Evolutionary conservation across 2,329 filamentous ascomycete species (phyloP), one percentile per base, ranked within the genome.

Genomic region (Ascomycota sp.): DNA sequence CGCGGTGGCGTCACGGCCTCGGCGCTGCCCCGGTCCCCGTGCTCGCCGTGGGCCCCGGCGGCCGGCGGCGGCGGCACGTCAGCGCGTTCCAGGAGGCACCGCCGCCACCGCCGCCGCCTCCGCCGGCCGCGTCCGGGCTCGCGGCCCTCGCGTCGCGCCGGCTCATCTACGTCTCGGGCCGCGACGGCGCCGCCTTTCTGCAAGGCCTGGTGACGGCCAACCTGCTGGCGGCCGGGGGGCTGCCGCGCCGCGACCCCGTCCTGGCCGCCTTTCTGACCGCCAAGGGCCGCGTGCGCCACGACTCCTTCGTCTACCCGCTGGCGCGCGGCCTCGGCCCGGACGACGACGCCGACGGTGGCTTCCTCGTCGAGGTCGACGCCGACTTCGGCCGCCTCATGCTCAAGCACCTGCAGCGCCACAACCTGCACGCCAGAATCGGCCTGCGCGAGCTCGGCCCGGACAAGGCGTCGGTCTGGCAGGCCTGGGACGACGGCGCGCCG

Each of bases 221-320:
- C 26, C 39, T 54, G 7, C 52, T 64, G 0, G 43, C 56, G 7
- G 45, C 36, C 19, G 38, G 55, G 34, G 45, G 52, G 35, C 35
- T 44, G 23, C 42, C 53, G 2, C 50, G 51, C 17, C 43, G 40
- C 4, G 52, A 56, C 1, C 75, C 71, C 4, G 73, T 77, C 48
- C 95, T 92, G 52, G 65, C 76, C 6, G 81, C 74, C 0, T 93
- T 98, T 44, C 61, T 98, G 25, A 92, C 78, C 40, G 81, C 86
- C 7, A 69, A 71, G 35, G 89, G 89, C 25, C 69, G 85, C 33
- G 66, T 98, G 8, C 58, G 94, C 26, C 69, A 86, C 56, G 89
- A 98, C 54, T 77, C 83, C 30, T 92, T 95, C 51, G 62, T 98
- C 28, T 94, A 93, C 58, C 75, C 73, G 0, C 55, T 68, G 37